Evolutionary conservation across 2,329 filamentous ascomycete genomes (phyloP), one percentile per base, ranked within the genome.

Genomic region (Fusarium mundagurra): DNA sequence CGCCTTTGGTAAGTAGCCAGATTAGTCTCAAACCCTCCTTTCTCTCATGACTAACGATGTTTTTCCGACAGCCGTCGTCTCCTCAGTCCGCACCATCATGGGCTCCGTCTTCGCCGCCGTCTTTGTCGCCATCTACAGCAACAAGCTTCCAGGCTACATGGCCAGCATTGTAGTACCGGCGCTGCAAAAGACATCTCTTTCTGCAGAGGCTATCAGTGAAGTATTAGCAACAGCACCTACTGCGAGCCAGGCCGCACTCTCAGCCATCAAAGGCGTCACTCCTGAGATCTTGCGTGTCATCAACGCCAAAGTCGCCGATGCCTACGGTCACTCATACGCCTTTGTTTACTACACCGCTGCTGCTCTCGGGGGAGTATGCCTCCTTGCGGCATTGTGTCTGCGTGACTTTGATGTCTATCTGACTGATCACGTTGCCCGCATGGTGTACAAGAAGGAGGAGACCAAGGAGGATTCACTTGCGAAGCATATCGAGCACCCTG

Each of bases 11-110:
- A 8, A 51, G 48, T 34, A 22, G 20, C 20, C 18, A 22, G 9
- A 11, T 8, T 4, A 20, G 0, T 22, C 20, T 18, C 13, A 10
- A 3, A 16, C 2, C 1, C 18, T 4, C n/a, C 22, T 10, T 12
- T 8, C 17, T 11, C 14, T 22, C 18, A 17, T 17, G 10, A 50
- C 47, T 50, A 33, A 50, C 22, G 0, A 16, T n/a, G 6, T 8
- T 50, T 1, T 6, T 17, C 22, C 16, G 0, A 9, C 8, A 50
- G 47, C 29, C 18, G 16, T 50, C 22, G 47, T 50, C 29, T 50
- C 47, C 4, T 50, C 47, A 13, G 47, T 50, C 14, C 47, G 29
- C 18, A 50, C 47, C 16, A 50, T 50, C 16, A 50, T 51, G 48
- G 48, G 48, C 48, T 51, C 48, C 29, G 24, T 51, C 22, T 51